Evolutionary conservation across 2,329 filamentous ascomycete species (phyloP).

Genomic region (Magnaporthiopsis poae): DNA sequence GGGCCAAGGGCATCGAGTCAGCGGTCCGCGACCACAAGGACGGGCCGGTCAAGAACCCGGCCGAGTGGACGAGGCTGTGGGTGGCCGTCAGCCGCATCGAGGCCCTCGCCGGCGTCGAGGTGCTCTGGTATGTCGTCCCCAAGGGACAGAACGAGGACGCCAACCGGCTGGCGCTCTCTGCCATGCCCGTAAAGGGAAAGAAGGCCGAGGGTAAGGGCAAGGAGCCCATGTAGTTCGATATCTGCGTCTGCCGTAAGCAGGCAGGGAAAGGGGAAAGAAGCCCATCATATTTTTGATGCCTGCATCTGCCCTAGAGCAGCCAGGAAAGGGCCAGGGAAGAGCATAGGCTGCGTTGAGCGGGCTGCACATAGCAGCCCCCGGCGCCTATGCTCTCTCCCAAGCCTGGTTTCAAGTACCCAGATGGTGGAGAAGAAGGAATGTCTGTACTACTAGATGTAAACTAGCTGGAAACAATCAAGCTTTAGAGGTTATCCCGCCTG

Average conservation of each 20-base stretch:
- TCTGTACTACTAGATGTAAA: too few relatives aligned
- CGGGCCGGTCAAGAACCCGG: background rate
- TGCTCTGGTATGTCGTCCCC: slow-evolving; percentile 2
- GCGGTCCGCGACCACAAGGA: background rate
- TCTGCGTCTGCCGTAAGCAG: background rate
- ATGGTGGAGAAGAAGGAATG: too few relatives aligned
- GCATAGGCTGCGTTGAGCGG: background rate
- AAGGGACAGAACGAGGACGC: background rate
- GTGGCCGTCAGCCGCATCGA: background rate
- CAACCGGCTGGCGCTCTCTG: background rate
- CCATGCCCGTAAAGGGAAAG: background rate
- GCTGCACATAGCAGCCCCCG: too few relatives aligned
- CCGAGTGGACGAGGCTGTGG: slow-evolving; percentile 1
- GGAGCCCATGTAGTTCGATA: background rate
- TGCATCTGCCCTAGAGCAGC: background rate
- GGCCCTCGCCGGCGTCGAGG: background rate
- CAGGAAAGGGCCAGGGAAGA: background rate
- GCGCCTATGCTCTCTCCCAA: too few relatives aligned
- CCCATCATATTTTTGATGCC: background rate
- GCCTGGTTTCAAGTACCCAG: too few relatives aligned
- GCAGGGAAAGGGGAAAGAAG: background rate
- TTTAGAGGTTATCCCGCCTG: too few relatives aligned
- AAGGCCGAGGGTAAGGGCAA: background rate
- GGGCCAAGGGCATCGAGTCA: background rate
- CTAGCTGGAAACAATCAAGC: too few relatives aligned